A percentile compares a stretch with the other conserved stretches of the same genome.
phyloP scores from a whole-genome alignment of 768 basidiomycete species.

The Rhizopogon vulgaris region DNA sequence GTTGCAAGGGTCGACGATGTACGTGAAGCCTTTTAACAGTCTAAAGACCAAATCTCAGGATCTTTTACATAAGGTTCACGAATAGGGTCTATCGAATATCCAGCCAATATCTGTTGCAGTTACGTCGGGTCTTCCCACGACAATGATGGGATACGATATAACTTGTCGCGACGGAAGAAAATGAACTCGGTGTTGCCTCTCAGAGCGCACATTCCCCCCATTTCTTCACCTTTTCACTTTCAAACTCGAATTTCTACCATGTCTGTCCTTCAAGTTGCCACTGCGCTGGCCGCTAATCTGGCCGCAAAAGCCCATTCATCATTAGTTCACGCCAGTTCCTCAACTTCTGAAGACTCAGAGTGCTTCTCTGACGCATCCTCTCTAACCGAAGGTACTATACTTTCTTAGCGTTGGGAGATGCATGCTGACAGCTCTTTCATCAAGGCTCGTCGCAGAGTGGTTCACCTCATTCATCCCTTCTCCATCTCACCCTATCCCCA shows the following conservation, averaged over 20 bases:
- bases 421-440: background rate
- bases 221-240: constrained; percentile 8
- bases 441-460: constrained; percentile 19
- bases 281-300: constrained; percentile 15
- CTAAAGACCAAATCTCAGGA: background rate
- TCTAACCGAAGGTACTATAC: constrained; percentile 11
- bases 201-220: constrained; percentile 1
- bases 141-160: constrained; percentile 20
- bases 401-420: background rate
- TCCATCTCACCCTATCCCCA: constrained; percentile 11
- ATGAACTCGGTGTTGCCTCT: constrained; percentile 2
- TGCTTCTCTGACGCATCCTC: constrained; percentile 14
- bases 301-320: constrained; percentile 15
- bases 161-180: constrained; percentile 21
- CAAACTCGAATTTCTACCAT: constrained; percentile 13
- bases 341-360: constrained; percentile 7
- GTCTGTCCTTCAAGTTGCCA: constrained; percentile 20
- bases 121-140: constrained; percentile 19
- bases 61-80: background rate
- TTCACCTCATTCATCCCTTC: constrained; percentile 12
- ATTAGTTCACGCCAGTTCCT: background rate
- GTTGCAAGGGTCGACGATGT: background rate
- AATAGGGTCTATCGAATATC: background rate
- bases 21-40: background rate
- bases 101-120: background rate